A percentile compares a stretch with the other conserved stretches of the same genome.
These are phyloP conservation scores for Hortaea werneckii DNA, from an alignment of 2,329 filamentous ascomycete genomes.

Conservation along the genomic window DNA sequence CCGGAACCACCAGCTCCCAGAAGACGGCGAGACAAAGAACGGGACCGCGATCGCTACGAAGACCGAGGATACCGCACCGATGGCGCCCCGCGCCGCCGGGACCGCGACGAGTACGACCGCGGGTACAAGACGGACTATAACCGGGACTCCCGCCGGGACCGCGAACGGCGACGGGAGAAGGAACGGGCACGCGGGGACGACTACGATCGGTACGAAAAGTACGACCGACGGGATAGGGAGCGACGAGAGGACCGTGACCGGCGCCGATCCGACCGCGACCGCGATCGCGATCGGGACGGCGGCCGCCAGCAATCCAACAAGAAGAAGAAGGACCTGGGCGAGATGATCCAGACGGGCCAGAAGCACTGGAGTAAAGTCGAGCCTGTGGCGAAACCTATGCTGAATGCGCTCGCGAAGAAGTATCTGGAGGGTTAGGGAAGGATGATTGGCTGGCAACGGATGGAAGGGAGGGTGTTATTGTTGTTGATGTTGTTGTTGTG, in stretches of 20 bases:
- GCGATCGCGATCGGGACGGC: conserved; percentile 1
- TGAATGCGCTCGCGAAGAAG: conserved; percentile 18
- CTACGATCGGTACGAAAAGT: conserved; percentile 6
- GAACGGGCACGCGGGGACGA: conserved; percentile 9
- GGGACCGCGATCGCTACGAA: conserved; percentile 5
- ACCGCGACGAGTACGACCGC: conserved; percentile 17
- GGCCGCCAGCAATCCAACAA: not conserved
- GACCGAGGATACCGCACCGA: conserved; percentile 23
- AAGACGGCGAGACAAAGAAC: conserved; percentile 1
- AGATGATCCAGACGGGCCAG: conserved; percentile 20
- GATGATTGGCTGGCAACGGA: not conserved
- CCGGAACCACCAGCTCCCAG: not conserved
- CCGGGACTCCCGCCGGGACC: conserved; percentile 14
- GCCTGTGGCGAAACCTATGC: conserved; percentile 22
- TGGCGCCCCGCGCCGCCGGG: conserved; percentile 11
- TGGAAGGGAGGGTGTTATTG: too few relatives aligned
- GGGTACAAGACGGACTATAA: conserved; percentile 20
- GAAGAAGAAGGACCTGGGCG: conserved; percentile 9
- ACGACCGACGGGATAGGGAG: conserved; percentile 6
- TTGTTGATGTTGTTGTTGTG: too few relatives aligned
- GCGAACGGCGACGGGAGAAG: conserved; percentile 11
- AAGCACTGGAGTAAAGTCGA: conserved; percentile 22
- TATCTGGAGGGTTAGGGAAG: conserved; percentile 11
- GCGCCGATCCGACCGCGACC: not conserved
- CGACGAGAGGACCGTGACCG: conserved; percentile 12